Conservation (phyloP, 2,329 filamentous ascomycete genomes). For the Colletotrichum tropicicola region DNA sequence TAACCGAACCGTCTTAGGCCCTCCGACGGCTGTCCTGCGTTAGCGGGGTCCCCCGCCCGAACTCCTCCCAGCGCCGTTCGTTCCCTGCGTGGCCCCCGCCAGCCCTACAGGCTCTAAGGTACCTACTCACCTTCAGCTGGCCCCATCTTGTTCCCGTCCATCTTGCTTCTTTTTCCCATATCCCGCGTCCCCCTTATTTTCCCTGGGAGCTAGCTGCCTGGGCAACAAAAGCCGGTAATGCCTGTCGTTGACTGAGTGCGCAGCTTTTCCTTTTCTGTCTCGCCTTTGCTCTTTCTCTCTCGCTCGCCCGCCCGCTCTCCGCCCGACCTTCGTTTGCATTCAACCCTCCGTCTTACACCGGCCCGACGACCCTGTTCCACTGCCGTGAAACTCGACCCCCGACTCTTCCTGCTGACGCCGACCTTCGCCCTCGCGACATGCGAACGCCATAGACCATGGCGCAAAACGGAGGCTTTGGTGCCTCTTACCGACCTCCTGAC, state of each 20-base stretch:
- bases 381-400: background rate
- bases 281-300: background rate
- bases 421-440: slow-evolving; percentile 21
- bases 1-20: too few relatives aligned
- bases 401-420: background rate
- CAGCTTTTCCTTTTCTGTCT: background rate
- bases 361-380: background rate
- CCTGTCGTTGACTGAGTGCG: slow-evolving; percentile 1
- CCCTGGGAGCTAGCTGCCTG: background rate
- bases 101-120: slow-evolving; percentile 19
- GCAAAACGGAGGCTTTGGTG: slow-evolving; percentile 32
- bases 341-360: background rate
- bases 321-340: background rate
- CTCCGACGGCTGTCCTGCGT: background rate
- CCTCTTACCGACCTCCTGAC: slow-evolving; percentile 37
- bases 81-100: slow-evolving; percentile 6
- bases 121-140: slow-evolving; percentile 13
- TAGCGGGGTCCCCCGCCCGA: background rate
- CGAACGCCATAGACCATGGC: slow-evolving; percentile 19
- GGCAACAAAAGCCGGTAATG: slow-evolving; percentile 8
- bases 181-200: background rate
- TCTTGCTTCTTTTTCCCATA: slow-evolving; percentile 1
- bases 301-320: too few relatives aligned
- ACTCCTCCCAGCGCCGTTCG: background rate
- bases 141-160: background rate